Percentiles rank a stretch among this genome's conserved stretches.
Conservation (phyloP, 2,329 filamentous ascomycete genomes). For the Aspergillus texensis region DNA sequence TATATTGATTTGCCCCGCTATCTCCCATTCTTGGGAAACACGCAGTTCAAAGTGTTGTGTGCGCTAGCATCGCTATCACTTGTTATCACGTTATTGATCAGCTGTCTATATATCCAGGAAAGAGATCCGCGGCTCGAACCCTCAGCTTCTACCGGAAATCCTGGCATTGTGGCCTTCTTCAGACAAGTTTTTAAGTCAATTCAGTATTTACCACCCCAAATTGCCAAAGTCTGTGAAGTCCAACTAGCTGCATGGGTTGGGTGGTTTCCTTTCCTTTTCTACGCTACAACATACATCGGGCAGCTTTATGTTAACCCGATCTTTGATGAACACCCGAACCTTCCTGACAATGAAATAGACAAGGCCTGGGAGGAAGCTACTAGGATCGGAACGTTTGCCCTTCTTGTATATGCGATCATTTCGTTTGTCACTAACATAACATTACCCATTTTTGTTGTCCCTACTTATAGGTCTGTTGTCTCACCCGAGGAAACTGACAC, state of each 20-base stretch:
- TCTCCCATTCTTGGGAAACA: slow-evolving; percentile 79
- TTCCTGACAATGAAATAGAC: slow-evolving; percentile 76
- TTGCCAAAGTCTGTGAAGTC: slow-evolving; percentile 77
- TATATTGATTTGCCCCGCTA: slow-evolving; percentile 76
- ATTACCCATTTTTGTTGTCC: slow-evolving; percentile 81
- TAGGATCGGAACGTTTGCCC: slow-evolving; percentile 82
- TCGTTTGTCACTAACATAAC: slow-evolving; percentile 81
- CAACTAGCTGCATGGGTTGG: slow-evolving; percentile 91
- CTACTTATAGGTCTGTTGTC: slow-evolving; percentile 61
- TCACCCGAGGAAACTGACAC: slow-evolving; percentile 12
- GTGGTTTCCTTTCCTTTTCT: slow-evolving; percentile 95
- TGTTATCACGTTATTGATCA: slow-evolving; percentile 68
- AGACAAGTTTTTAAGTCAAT: slow-evolving; percentile 75
- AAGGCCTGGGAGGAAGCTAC: slow-evolving; percentile 81
- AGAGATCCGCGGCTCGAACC: slow-evolving; percentile 77
- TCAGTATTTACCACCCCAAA: slow-evolving; percentile 76
- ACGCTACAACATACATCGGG: slow-evolving; percentile 90
- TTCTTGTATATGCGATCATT: slow-evolving; percentile 84
- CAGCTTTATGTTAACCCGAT: slow-evolving; percentile 88
- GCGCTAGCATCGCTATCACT: slow-evolving; percentile 79
- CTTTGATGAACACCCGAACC: slow-evolving; percentile 74
- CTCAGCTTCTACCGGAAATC: slow-evolving; percentile 60
- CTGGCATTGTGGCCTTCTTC: slow-evolving; percentile 78
- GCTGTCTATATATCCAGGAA: slow-evolving; percentile 70
- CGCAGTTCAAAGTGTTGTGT: slow-evolving; percentile 91